Percentiles rank a stretch among this genome's conserved stretches.
These are phyloP conservation scores for Zalerion maritima DNA, from an alignment of 495 filamentous ascomycete species.

Conservation along the genomic window DNA sequence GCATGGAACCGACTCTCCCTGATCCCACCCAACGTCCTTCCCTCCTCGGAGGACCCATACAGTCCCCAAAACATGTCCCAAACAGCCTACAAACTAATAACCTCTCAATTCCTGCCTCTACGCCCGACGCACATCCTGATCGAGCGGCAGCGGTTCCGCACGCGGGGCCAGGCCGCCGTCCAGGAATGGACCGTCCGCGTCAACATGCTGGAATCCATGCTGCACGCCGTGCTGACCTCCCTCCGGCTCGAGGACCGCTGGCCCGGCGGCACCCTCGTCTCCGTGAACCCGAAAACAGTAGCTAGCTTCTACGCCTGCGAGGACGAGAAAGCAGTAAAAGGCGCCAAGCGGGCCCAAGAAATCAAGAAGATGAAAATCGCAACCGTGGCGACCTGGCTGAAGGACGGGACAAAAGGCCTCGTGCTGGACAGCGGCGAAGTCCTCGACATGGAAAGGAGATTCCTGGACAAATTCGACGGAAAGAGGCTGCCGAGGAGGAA, in stretches of 20 bases:
- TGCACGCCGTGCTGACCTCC: slow-evolving; percentile 60
- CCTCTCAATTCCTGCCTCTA: slow-evolving; percentile 30
- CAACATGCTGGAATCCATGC: slow-evolving; percentile 79
- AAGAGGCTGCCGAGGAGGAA: slow-evolving; percentile 10
- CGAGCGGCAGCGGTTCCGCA: slow-evolving; percentile 80
- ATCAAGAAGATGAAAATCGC: slow-evolving; percentile 52
- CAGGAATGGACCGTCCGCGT: slow-evolving; percentile 86
- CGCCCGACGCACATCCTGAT: slow-evolving; percentile 65
- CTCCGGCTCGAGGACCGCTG: slow-evolving; percentile 29
- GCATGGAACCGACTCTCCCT: slow-evolving; percentile 18
- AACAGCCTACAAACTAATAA: slow-evolving; percentile 48
- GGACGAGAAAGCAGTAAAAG: slow-evolving; percentile 11
- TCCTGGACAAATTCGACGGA: slow-evolving; percentile 30
- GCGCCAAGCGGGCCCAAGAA: slow-evolving; percentile 16
- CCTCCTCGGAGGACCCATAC: slow-evolving; percentile 31
- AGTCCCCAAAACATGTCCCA: slow-evolving; percentile 40
- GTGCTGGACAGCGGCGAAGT: slow-evolving; percentile 20
- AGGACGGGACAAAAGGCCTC: slow-evolving; percentile 15
- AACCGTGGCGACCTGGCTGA: slow-evolving; percentile 43
- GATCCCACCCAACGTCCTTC: slow-evolving; percentile 9
- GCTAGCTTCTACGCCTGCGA: slow-evolving; percentile 28
- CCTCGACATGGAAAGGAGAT: slow-evolving; percentile 25
- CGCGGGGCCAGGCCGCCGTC: slow-evolving; percentile 44
- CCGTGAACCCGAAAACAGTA: slow-evolving; percentile 26
- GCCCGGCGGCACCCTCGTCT: slow-evolving; percentile 19